Conservation (phyloP, 768 basidiomycete species). For the Cystofilobasidium ferigula region DNA sequence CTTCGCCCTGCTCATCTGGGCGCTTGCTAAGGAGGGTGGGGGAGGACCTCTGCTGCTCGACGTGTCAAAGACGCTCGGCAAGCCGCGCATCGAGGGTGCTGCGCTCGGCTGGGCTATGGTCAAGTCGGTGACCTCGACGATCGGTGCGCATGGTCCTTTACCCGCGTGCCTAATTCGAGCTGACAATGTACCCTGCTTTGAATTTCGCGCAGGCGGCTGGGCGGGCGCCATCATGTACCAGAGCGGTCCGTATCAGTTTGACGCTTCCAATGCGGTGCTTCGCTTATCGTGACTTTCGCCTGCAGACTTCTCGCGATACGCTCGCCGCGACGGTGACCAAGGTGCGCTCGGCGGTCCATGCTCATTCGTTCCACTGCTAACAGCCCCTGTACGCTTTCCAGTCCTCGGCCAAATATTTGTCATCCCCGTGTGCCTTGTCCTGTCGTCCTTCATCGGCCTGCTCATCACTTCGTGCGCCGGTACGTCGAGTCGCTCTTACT, state of each 20-base stretch:
- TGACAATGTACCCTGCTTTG: background rate
- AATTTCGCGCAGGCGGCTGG: background rate
- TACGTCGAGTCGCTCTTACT: background rate
- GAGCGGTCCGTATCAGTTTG: background rate
- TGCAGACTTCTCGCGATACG: constrained; percentile 33
- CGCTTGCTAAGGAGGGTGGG: constrained; percentile 28
- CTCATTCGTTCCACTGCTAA: background rate
- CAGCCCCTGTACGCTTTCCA: constrained; percentile 1
- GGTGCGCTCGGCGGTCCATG: constrained; percentile 24
- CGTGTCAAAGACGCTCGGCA: constrained; percentile 24
- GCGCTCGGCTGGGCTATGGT: constrained; percentile 32
- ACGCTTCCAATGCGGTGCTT: too few relatives aligned
- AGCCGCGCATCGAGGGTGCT: constrained; percentile 27
- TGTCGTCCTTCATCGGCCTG: constrained; percentile 32
- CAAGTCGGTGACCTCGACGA: background rate
- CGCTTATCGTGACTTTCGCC: constrained; percentile 13
- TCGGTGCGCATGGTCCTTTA: too few relatives aligned
- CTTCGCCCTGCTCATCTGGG: constrained; percentile 30
- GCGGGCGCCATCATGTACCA: constrained; percentile 15
- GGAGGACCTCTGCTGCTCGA: constrained; percentile 31
- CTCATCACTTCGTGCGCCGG: constrained; percentile 32
- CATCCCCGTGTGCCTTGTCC: constrained; percentile 28
- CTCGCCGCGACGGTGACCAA: constrained; percentile 29
- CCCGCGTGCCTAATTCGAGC: background rate
- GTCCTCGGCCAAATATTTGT: constrained; percentile 22